Base-by-base conservation (phyloP, 208 protist genomes). In the Trypanosoma theileri region DNA sequence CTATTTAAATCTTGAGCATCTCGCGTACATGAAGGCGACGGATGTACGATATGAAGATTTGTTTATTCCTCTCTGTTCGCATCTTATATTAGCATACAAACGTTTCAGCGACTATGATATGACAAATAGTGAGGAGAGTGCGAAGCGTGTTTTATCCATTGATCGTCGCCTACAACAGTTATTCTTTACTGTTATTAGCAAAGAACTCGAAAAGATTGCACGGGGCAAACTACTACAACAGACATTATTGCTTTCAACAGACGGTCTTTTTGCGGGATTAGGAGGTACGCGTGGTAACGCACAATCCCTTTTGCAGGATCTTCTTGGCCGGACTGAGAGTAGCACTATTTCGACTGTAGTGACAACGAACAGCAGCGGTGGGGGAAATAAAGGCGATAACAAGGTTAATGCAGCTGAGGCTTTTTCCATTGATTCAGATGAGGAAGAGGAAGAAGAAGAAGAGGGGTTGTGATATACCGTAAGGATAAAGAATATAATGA, bases 21-120 rank as follows among this genome's bases (percentile, higher is more conserved):
- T 71, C 21, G 71, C 70, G 46, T 88, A 86, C 64, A 69, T 67
- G 14, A 70, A 72, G 1, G 66, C 76, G 0, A 19, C 63, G 12
- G 55, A 62, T 13, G 56, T 82, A 12, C 71, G 56, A n/a, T 91
- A 88, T 62, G 88, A 93, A 59, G 66, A 77, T 9, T 58, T 93
- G 8, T 66, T 91, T 10, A 77, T 84, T 10, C 68, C 85, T 0
- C 53, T 93, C 22, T 91, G 80, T 66, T 68, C 75, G 0, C 66
- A 84, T 11, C 73, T 93, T 8, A 84, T 77, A 41, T 75, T 84
- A 35, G 72, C 75, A n/a, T 93, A 91, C 63, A 80, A 81, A 24
- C 73, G 80, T 14, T 65, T 93, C 24, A 82, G 82, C 51, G 85
- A 93, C 68, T 89, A 89, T 61, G 82, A 91, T 45, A 26, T 82